Conservation (phyloP, 208 protist genomes). For the Trypanosoma theileri region DNA sequence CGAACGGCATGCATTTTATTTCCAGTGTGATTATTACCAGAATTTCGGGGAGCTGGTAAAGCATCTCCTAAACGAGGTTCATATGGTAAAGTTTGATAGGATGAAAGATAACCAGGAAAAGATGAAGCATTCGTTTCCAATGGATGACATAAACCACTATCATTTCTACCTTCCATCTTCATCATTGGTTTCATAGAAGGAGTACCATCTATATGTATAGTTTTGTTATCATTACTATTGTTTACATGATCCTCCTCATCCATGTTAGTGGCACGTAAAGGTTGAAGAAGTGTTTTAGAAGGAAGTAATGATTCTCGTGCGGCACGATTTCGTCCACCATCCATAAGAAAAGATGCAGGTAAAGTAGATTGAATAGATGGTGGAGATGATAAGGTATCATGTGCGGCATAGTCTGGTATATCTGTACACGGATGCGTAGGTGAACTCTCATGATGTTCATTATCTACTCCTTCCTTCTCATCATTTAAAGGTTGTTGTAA, state of each 20-base stretch:
- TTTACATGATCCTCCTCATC: background rate
- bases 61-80: slow-evolving; percentile 22
- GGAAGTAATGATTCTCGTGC: background rate
- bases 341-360: background rate
- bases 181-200: background rate
- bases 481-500: background rate
- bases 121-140: background rate
- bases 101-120: slow-evolving; percentile 9
- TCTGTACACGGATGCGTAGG: background rate
- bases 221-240: background rate
- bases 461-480: background rate
- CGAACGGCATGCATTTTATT: background rate
- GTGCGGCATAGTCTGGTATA: background rate
- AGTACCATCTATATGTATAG: background rate
- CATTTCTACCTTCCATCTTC: background rate
- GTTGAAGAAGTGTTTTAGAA: slow-evolving; percentile 6
- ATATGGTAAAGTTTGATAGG: slow-evolving; percentile 21
- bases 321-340: background rate
- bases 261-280: background rate
- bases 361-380: slow-evolving; percentile 8
- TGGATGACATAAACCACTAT: background rate
- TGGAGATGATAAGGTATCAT: background rate
- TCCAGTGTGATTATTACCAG: slow-evolving; percentile 1
- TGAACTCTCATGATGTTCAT: background rate
- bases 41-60: background rate